Conservation (phyloP, 202 grass and related monocot genomes). For the Hordeum pubiflorum region DNA sequence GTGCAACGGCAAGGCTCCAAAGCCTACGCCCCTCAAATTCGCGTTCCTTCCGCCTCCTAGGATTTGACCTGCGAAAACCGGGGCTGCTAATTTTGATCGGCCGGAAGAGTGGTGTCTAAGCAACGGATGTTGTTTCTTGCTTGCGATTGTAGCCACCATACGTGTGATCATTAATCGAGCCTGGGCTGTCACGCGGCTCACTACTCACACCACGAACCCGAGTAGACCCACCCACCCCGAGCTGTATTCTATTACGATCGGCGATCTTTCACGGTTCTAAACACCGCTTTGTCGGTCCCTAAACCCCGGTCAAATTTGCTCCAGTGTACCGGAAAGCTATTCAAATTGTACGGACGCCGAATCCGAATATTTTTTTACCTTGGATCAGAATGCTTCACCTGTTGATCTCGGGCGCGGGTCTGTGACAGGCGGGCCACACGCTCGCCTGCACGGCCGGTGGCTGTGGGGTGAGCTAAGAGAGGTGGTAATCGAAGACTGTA, state of each 20-base stretch:
- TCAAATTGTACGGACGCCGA: conserved; percentile 4
- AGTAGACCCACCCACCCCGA: not conserved
- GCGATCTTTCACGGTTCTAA: conserved; percentile 39
- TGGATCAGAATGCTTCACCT: too few species aligned
- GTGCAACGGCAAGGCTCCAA: not conserved
- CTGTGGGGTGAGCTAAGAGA: not conserved
- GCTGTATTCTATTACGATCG: not conserved
- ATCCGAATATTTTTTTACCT: not conserved
- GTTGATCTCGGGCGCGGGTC: not conserved
- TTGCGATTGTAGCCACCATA: not conserved
- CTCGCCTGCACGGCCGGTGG: not conserved
- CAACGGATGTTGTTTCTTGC: conserved; percentile 42
- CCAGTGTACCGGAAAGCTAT: not conserved
- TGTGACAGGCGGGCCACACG: not conserved
- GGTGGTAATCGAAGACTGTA: not conserved
- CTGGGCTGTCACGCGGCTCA: not conserved
- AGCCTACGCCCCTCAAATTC: not conserved
- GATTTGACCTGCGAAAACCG: conserved; percentile 21
- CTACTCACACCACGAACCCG: not conserved
- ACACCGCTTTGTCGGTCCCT: conserved; percentile 57
- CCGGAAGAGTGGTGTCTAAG: conserved; percentile 32
- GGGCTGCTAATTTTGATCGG: not conserved
- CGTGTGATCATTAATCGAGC: conserved; percentile 24
- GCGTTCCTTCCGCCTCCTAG: not conserved
- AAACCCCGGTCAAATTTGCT: conserved; percentile 49